These are phyloP conservation scores for Nakataea oryzae DNA, from an alignment of 2,329 filamentous ascomycete genomes.

Conservation along the genomic window DNA sequence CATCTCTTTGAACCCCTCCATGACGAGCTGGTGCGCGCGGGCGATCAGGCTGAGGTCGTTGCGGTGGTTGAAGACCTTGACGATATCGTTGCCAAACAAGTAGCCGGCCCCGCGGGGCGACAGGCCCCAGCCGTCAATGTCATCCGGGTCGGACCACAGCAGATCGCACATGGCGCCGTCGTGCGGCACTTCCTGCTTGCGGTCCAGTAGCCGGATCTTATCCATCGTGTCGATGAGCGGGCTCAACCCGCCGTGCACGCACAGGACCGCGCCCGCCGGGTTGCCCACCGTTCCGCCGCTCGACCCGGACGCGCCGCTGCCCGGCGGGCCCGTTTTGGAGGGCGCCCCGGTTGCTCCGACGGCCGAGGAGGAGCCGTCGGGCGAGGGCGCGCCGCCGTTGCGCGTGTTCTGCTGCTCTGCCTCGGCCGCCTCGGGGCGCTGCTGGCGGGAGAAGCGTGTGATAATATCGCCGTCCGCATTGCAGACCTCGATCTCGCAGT, in stretches of 20 bases:
- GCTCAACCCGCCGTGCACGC: constrained; percentile 87
- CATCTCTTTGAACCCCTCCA: constrained; percentile 99
- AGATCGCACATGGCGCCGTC: constrained; percentile 99
- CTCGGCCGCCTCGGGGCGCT: constrained; percentile 6
- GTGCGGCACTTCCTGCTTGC: constrained; percentile 96
- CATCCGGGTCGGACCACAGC: constrained; percentile 95
- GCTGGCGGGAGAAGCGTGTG: constrained; percentile 53
- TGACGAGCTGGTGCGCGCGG: constrained; percentile 91
- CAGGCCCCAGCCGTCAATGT: constrained; percentile 94
- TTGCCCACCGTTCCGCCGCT: constrained; percentile 55
- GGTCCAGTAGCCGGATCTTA: constrained; percentile 87
- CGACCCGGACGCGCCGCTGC: constrained; percentile 65
- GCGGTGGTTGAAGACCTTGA: constrained; percentile 88
- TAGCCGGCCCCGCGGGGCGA: constrained; percentile 92
- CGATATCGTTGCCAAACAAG: constrained; percentile 89
- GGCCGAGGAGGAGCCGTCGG: background rate
- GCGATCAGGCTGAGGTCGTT: constrained; percentile 91
- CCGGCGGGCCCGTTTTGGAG: constrained; percentile 51
- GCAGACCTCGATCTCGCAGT: constrained; percentile 87
- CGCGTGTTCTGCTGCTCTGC: constrained; percentile 13
- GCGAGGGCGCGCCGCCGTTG: constrained; percentile 1
- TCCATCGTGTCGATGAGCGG: constrained; percentile 89
- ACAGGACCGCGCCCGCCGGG: constrained; percentile 75
- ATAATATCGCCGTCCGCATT: constrained; percentile 75
- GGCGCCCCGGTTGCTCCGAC: constrained; percentile 9